Evolutionary conservation across 192 early-diverging fungal species (phyloP).

Genomic region (Funneliformis geosporum): DNA sequence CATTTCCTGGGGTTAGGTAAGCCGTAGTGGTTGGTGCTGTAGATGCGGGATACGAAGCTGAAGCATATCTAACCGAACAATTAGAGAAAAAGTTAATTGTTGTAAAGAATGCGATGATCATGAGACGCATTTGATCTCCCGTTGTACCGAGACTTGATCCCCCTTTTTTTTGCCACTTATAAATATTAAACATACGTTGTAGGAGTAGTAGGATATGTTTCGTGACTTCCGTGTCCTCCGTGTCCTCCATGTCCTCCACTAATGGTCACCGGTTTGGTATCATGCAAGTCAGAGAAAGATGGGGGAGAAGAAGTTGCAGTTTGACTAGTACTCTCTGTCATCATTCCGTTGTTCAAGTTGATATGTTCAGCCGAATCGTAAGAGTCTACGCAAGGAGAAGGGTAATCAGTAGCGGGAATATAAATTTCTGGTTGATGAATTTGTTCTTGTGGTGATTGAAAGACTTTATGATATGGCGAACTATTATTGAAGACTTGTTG

Average conservation of each 20-base stretch:
- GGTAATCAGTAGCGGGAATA: background rate
- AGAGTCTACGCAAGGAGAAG: conserved; percentile 1
- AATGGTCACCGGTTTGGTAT: conserved; percentile 1
- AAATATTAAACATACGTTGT: background rate
- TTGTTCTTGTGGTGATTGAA: background rate
- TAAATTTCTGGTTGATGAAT: background rate
- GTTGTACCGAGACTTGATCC: too few species aligned
- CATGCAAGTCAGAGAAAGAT: background rate
- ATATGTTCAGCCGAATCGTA: background rate
- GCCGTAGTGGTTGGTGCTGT: background rate
- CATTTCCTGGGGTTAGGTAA: background rate
- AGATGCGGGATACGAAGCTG: background rate
- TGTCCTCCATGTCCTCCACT: background rate
- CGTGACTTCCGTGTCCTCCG: background rate
- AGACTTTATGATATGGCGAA: background rate
- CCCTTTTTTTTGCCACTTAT: background rate
- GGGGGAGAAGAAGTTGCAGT: background rate
- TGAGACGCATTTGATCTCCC: too few species aligned
- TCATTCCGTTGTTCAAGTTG: background rate
- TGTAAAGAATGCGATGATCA: too few species aligned
- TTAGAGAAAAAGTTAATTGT: background rate
- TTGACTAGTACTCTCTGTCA: background rate
- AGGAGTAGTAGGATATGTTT: background rate
- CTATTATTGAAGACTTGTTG: background rate
- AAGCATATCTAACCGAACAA: background rate